Conservation (phyloP, 164 flowering plant species). For the Piper longum region DNA sequence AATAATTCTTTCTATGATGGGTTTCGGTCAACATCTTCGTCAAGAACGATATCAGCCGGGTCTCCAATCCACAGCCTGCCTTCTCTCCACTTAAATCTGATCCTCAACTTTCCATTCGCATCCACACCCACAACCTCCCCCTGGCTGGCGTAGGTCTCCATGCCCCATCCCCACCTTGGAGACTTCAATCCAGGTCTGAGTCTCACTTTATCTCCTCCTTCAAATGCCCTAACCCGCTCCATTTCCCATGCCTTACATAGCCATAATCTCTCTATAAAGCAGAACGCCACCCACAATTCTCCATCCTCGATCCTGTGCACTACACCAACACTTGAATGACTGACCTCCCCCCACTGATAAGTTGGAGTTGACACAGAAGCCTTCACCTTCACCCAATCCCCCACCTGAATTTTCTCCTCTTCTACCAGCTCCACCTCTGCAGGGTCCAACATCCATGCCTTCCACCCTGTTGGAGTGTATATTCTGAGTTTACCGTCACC, state of each 20-base stretch:
- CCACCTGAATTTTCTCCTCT: slow-evolving; percentile 54
- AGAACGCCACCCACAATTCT: slow-evolving; percentile 80
- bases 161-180: slow-evolving; percentile 99
- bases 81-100: slow-evolving; percentile 85
- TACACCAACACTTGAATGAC: slow-evolving; percentile 70
- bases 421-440: slow-evolving; percentile 71
- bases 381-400: slow-evolving; percentile 82
- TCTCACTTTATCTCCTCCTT: slow-evolving; percentile 70
- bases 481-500: slow-evolving; percentile 88
- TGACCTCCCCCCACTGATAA: slow-evolving; percentile 93
- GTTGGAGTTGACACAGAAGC: slow-evolving; percentile 51
- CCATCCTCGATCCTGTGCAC: slow-evolving; percentile 70
- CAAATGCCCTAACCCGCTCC: slow-evolving; percentile 70
- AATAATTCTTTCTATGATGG: slow-evolving; percentile 3
- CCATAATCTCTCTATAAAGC: slow-evolving; percentile 84
- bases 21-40: slow-evolving; percentile 16
- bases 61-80: slow-evolving; percentile 90
- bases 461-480: slow-evolving; percentile 73
- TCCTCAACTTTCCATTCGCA: slow-evolving; percentile 87
- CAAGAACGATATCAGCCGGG: slow-evolving; percentile 85
- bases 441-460: slow-evolving; percentile 91
- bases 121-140: slow-evolving; percentile 87
- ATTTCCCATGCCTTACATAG: slow-evolving; percentile 68
- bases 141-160: slow-evolving; percentile 92
- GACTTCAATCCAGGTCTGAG: slow-evolving; percentile 63